Conservation (phyloP, 75 land plant genomes). For the Azolla pinnata region DNA sequence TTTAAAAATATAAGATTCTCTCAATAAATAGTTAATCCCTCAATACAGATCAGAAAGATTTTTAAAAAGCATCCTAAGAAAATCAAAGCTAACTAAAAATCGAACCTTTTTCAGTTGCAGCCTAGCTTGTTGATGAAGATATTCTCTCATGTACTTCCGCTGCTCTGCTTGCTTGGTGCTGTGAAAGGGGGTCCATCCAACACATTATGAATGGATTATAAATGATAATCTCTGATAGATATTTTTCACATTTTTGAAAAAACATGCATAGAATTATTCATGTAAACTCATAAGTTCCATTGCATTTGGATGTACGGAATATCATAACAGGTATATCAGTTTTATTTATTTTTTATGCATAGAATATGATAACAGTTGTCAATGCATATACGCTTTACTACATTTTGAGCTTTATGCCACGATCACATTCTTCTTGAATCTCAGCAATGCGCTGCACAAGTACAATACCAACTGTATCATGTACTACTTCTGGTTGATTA, state of each 20-base stretch:
- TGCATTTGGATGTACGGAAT: not conserved
- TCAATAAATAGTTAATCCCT: no score
- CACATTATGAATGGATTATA: not conserved
- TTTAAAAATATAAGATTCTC: no score
- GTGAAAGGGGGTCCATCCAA: not conserved
- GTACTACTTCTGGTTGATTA: no score
- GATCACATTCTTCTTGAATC: not conserved
- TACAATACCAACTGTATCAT: not conserved
- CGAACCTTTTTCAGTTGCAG: constrained; percentile 5
- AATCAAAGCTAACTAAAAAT: not conserved
- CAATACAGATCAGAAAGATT: no score
- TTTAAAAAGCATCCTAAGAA: no score
- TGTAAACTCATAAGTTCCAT: not conserved
- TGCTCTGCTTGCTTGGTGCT: constrained; percentile 7
- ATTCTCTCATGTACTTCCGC: constrained; percentile 2
- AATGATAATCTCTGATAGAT: not conserved
- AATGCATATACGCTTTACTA: not conserved
- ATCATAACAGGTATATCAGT: no score
- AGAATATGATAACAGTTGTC: not conserved
- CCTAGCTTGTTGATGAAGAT: not conserved
- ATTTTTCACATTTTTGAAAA: not conserved
- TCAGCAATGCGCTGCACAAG: constrained; percentile 7
- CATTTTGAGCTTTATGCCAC: constrained; percentile 2
- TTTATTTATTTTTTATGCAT: no score
- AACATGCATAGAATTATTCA: not conserved